Conservation (phyloP, 208 protist species). For the Acanthamoeba divionensis region DNA sequence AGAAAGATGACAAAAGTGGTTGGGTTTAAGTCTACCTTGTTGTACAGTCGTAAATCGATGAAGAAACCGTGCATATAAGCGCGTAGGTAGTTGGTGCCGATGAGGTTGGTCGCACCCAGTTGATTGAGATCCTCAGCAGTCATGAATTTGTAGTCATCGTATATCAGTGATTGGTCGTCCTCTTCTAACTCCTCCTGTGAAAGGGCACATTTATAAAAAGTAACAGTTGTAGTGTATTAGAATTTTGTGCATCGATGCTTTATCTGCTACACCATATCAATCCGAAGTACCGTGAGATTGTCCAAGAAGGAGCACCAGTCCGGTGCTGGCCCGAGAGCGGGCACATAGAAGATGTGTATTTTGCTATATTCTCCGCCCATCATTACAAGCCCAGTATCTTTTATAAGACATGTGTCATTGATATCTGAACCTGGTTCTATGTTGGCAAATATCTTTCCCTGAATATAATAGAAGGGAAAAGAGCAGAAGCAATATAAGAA, state of each 20-base stretch:
- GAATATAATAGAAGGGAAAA: not conserved
- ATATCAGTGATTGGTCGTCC: constrained; percentile 81
- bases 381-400: constrained; percentile 68
- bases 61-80: constrained; percentile 98
- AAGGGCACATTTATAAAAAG: not conserved
- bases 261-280: not conserved
- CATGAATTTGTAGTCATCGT: constrained; percentile 97
- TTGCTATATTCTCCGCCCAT: constrained; percentile 85
- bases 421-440: constrained; percentile 58
- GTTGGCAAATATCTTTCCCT: constrained; percentile 33
- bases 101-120: constrained; percentile 83
- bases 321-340: constrained; percentile 93
- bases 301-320: constrained; percentile 97
- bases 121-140: constrained; percentile 90
- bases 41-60: constrained; percentile 82
- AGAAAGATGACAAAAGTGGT: not conserved
- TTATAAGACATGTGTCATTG: constrained; percentile 59
- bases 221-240: not conserved
- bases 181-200: constrained; percentile 77
- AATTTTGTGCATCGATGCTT: not conserved
- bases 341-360: constrained; percentile 94
- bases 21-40: constrained; percentile 45
- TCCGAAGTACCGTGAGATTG: constrained; percentile 90
- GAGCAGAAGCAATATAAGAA: too few relatives aligned
- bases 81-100: constrained; percentile 90